Conservation (phyloP, 1,284 basidiomycete species). For the Flammula alnicola region DNA sequence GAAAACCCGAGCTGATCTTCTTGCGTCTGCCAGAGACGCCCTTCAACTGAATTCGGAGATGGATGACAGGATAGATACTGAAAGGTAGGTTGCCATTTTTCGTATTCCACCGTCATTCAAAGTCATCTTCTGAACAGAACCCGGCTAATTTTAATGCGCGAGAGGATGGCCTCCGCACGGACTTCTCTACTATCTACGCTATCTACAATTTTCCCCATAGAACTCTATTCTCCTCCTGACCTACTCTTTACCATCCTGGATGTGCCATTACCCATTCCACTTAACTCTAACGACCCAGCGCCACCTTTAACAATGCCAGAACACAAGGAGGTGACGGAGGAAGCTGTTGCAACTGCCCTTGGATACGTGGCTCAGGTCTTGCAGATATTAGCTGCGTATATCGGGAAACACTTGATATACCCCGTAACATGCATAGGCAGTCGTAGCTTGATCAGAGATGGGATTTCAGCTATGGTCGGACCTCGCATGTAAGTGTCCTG, state of each 20-base stretch:
- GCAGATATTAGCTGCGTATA: constrained; percentile 79
- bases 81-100: constrained; percentile 42
- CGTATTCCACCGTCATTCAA: constrained; percentile 5
- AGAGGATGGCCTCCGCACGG: constrained; percentile 58
- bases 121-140: constrained; percentile 40
- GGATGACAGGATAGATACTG: constrained; percentile 43
- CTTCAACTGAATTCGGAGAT: constrained; percentile 34
- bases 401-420: constrained; percentile 81
- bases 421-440: constrained; percentile 90
- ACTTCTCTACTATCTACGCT: constrained; percentile 78
- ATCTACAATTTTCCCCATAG: constrained; percentile 86
- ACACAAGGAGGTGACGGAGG: constrained; percentile 80
- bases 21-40: constrained; percentile 47
- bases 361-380: constrained; percentile 88
- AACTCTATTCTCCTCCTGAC: constrained; percentile 79
- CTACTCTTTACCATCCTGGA: constrained; percentile 85
- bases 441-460: constrained; percentile 86
- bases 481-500: constrained; percentile 81
- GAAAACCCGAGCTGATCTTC: constrained; percentile 36
- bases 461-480: constrained; percentile 92
- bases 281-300: constrained; percentile 76
- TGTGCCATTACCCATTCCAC: constrained; percentile 85
- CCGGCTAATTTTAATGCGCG: constrained; percentile 48
- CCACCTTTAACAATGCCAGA: constrained; percentile 77
- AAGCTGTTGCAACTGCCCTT: constrained; percentile 82